Conservation (phyloP, 176 grass and related monocot genomes). For the barley (Hordeum vulgare) region MorexV3_pseudomolecules_assembly NC_058520.1:22443946-22444445, state of each 20-base stretch:
- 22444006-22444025: background rate
- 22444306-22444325: too few relatives aligned
- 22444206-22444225: background rate
- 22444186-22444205: too few relatives aligned
- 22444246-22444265: too few relatives aligned
- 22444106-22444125: slow-evolving; percentile 4
- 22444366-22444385: too few relatives aligned
- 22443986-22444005: background rate
- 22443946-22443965: background rate
- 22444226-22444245: too few relatives aligned
- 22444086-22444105: background rate
- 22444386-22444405: too few relatives aligned
- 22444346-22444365: background rate
- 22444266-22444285: too few relatives aligned
- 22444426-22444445: too few relatives aligned
- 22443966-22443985: slow-evolving; percentile 23
- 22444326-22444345: too few relatives aligned
- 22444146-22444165: background rate
- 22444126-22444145: background rate
- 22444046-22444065: slow-evolving; percentile 11
- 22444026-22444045: background rate
- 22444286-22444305: too few relatives aligned
- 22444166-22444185: background rate
- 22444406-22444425: too few relatives aligned
- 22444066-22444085: background rate